phyloP scores from a whole-genome alignment of 305 asterid species.

The Striga hermonthica region DNA sequence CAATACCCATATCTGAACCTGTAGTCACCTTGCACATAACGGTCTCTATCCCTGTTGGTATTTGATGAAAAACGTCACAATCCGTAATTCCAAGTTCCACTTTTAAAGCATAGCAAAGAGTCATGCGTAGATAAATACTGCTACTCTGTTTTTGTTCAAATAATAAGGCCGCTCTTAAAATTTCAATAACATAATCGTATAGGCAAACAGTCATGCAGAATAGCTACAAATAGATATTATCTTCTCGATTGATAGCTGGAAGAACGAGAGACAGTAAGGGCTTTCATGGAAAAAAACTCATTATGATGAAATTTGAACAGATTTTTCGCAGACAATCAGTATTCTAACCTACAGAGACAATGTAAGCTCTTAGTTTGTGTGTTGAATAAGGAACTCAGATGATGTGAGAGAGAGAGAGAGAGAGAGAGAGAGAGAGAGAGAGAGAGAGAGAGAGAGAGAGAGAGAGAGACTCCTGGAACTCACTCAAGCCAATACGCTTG shows the following conservation, averaged over 20 bases:
- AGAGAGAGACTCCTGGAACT: too few relatives aligned
- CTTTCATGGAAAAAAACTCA: not conserved
- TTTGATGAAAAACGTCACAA: conserved; percentile 17
- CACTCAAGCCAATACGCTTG: too few relatives aligned
- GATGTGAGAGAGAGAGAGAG: too few relatives aligned
- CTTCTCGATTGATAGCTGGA: conserved; percentile 17
- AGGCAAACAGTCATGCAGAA: conserved; percentile 6
- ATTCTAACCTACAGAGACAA: not conserved
- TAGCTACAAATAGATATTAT: not conserved
- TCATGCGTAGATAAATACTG: too few relatives aligned
- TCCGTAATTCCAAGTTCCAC: too few relatives aligned
- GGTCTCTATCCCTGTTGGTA: conserved; percentile 89
- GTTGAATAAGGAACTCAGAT: too few relatives aligned
- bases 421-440: too few relatives aligned
- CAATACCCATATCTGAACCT: conserved; percentile 89
- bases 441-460: too few relatives aligned
- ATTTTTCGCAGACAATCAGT: not conserved
- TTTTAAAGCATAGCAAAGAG: not conserved
- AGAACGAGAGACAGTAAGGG: conserved; percentile 14
- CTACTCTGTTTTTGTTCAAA: too few relatives aligned
- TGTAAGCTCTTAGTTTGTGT: too few relatives aligned
- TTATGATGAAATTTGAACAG: not conserved
- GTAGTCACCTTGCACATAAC: conserved; percentile 95
- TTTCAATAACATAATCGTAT: not conserved
- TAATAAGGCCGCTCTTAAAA: too few relatives aligned